Conservation (phyloP, 2,329 filamentous ascomycete species). For the Sordariomycetes sp. region DNA sequence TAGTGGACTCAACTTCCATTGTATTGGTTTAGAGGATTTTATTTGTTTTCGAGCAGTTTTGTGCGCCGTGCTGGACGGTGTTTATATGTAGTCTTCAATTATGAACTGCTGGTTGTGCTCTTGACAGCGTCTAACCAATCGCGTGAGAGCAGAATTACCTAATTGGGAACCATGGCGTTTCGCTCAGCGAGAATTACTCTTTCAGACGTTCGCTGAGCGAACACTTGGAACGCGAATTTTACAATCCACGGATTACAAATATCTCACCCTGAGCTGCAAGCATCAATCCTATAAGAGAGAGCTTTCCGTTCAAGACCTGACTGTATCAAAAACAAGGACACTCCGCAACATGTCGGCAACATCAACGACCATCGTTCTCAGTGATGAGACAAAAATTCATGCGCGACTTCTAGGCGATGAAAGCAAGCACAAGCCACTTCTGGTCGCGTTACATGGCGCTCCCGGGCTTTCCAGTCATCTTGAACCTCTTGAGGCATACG, state of each 20-base stretch:
- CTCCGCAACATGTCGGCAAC: neutral
- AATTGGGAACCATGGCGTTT: neutral
- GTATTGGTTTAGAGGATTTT: too few species aligned
- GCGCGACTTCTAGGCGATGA: conserved; percentile 9
- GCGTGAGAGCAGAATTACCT: neutral
- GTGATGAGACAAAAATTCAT: conserved; percentile 11
- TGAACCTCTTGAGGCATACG: conserved; percentile 10
- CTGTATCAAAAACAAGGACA: too few species aligned
- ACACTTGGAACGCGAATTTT: too few species aligned
- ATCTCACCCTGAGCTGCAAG: too few species aligned
- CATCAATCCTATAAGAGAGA: neutral
- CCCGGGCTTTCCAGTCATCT: conserved; percentile 12
- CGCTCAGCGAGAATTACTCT: conserved; percentile 3
- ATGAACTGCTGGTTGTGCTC: too few species aligned
- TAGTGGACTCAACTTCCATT: too few species aligned
- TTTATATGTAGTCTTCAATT: too few species aligned
- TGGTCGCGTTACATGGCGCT: conserved; percentile 13
- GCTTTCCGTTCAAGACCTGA: neutral
- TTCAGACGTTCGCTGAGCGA: neutral
- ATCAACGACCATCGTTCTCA: conserved; percentile 6
- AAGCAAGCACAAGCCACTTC: conserved; percentile 9
- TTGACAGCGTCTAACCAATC: neutral
- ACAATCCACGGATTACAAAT: too few species aligned
- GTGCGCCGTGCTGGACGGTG: too few species aligned
- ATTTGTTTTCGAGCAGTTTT: too few species aligned